Evolutionary conservation across 108 stramenopile species (phyloP).

Genomic region (Nannochloropsis granulata): DNA sequence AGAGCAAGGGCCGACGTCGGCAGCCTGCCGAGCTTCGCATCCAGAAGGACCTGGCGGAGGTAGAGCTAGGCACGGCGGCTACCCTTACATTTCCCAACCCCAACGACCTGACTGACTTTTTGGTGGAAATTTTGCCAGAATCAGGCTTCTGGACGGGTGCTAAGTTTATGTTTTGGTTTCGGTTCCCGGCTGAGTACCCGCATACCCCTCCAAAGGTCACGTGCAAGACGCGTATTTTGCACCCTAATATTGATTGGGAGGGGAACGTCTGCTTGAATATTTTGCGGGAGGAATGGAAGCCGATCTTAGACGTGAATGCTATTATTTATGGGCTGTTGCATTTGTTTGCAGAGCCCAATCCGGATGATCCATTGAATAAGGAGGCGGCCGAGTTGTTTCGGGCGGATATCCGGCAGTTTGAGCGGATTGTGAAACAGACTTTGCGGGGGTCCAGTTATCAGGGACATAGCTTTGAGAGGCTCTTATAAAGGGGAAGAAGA

Average conservation of each 20-base stretch:
- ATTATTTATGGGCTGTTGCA: constrained; percentile 98
- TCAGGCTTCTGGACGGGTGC: constrained; percentile 84
- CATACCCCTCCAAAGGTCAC: constrained; percentile 96
- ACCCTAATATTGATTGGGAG: constrained; percentile 24
- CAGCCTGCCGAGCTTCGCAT: neutral
- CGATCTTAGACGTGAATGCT: constrained; percentile 94
- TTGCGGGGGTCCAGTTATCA: constrained; percentile 6
- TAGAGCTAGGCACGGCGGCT: constrained; percentile 95
- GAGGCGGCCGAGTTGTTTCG: constrained; percentile 92
- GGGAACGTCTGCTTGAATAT: constrained; percentile 98
- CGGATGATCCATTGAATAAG: constrained; percentile 96
- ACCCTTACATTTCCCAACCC: constrained; percentile 79
- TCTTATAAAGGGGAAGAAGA: neutral
- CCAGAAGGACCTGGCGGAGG: constrained; percentile 76
- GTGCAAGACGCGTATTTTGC: constrained; percentile 41
- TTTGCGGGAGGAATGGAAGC: constrained; percentile 95
- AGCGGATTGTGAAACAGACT: constrained; percentile 20
- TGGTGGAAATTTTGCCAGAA: constrained; percentile 71
- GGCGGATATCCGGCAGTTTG: constrained; percentile 49
- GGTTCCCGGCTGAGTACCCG: constrained; percentile 87
- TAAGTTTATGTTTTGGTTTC: constrained; percentile 82
- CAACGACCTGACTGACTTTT: constrained; percentile 81
- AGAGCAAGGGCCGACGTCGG: neutral
- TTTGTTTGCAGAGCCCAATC: constrained; percentile 97
- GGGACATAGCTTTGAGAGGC: constrained; percentile 13